Evolutionary conservation across 495 filamentous ascomycete species (phyloP).

Genomic region (Daldinia childiae): DNA sequence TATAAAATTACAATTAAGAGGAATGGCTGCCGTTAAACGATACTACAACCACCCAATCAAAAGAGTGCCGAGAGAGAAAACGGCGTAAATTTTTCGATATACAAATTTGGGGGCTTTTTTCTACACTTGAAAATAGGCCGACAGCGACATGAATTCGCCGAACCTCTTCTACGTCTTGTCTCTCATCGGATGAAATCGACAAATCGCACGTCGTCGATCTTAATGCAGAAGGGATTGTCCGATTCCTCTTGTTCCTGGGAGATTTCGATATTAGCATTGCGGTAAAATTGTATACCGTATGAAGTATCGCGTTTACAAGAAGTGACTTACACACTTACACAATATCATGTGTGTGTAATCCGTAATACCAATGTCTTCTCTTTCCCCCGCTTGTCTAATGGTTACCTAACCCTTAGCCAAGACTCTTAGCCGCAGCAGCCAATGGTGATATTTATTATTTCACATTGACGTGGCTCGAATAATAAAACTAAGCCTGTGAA

Average conservation of each 20-base stretch:
- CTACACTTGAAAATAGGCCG: background rate
- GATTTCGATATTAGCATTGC: background rate
- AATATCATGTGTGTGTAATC: background rate
- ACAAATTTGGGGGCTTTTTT: background rate
- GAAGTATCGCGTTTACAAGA: background rate
- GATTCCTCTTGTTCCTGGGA: background rate
- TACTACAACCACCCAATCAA: background rate
- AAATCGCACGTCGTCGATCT: background rate
- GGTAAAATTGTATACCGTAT: background rate
- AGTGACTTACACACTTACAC: background rate
- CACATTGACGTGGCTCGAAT: background rate
- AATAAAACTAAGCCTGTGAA: background rate
- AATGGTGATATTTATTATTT: background rate
- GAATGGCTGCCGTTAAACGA: background rate
- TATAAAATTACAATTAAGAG: background rate
- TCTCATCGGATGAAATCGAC: background rate
- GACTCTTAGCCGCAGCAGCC: background rate
- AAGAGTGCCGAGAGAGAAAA: constrained; percentile 7
- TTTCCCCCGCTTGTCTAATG: background rate
- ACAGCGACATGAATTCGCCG: background rate
- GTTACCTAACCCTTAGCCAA: background rate
- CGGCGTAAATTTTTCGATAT: background rate
- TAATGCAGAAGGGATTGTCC: background rate
- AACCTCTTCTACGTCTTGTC: background rate
- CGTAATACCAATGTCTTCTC: background rate